Evolutionary conservation across 2,329 filamentous ascomycete genomes (phyloP).

Genomic region (Aspergillus cejpii): DNA sequence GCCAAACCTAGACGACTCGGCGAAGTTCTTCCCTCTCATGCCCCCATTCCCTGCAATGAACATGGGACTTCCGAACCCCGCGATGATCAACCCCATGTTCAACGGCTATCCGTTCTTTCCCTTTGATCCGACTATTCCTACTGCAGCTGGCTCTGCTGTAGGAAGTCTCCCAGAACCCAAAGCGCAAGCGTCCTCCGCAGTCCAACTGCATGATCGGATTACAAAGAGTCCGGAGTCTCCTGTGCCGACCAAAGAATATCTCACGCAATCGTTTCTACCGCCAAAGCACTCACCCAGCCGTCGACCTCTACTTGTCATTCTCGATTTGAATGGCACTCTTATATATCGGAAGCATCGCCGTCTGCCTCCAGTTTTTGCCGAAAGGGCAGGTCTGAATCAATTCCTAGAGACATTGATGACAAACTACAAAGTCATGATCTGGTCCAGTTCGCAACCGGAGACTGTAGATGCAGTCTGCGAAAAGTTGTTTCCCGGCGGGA

Average conservation of each 20-base stretch:
- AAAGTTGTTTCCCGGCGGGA: slow-evolving; percentile 51
- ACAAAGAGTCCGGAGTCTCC: slow-evolving; percentile 41
- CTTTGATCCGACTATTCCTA: slow-evolving; percentile 6
- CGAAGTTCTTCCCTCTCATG: slow-evolving; percentile 7
- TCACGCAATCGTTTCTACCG: slow-evolving; percentile 47
- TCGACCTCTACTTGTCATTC: slow-evolving; percentile 67
- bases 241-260: slow-evolving; percentile 54
- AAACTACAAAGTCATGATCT: slow-evolving; percentile 75
- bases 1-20: slow-evolving; percentile 8
- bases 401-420: slow-evolving; percentile 71
- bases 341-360: slow-evolving; percentile 59
- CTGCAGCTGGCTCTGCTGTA: slow-evolving; percentile 3
- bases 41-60: slow-evolving; percentile 9
- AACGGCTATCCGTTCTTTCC: slow-evolving; percentile 5
- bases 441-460: slow-evolving; percentile 72
- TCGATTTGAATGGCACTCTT: slow-evolving; percentile 91
- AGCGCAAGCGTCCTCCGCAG: slow-evolving; percentile 11
- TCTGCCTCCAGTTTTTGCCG: slow-evolving; percentile 50
- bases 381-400: slow-evolving; percentile 58
- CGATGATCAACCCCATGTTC: slow-evolving; percentile 7
- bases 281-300: slow-evolving; percentile 43
- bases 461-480: slow-evolving; percentile 61
- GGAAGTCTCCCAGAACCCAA: slow-evolving; percentile 2
- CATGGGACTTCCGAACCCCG: slow-evolving; percentile 6
- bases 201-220: background rate